A percentile compares a stretch with the other conserved stretches of the same genome.
Evolutionary conservation across 2,329 filamentous ascomycete genomes (phyloP).

Genomic region (Akanthomyces muscarius): DNA sequence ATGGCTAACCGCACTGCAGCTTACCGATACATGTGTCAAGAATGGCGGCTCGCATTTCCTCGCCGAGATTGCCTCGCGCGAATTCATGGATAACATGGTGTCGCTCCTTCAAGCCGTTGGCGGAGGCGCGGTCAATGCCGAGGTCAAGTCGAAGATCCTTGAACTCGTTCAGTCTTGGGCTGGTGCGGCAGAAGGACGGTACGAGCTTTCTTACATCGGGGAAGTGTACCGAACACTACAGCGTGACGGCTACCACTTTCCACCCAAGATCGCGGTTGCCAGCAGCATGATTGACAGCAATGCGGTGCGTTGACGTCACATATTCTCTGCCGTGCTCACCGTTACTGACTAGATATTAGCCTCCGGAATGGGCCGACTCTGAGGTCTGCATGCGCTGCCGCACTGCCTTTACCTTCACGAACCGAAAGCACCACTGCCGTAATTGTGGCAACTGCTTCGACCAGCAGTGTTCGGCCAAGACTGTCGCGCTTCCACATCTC

Average conservation of each 20-base stretch:
- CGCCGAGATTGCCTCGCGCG: conserved; percentile 87
- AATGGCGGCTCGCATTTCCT: conserved; percentile 96
- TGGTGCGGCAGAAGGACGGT: conserved; percentile 77
- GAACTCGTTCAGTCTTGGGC: conserved; percentile 95
- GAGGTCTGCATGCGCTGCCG: conserved; percentile 98
- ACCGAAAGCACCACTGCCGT: conserved; percentile 95
- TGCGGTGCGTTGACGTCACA: conserved; percentile 51
- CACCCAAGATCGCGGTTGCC: conserved; percentile 79
- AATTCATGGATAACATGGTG: conserved; percentile 96
- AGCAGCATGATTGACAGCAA: conserved; percentile 98
- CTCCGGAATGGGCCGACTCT: conserved; percentile 95
- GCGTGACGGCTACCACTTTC: conserved; percentile 82
- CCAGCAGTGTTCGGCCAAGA: conserved; percentile 88
- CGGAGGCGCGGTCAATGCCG: conserved; percentile 68
- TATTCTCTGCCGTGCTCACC: neutral
- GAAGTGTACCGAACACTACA: conserved; percentile 83
- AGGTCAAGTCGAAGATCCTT: conserved; percentile 85
- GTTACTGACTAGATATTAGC: conserved; percentile 46
- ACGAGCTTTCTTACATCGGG: conserved; percentile 78
- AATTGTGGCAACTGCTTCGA: conserved; percentile 99
- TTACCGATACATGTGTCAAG: conserved; percentile 97
- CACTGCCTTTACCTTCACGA: conserved; percentile 93
- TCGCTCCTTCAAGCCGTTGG: conserved; percentile 83
- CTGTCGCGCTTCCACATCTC: conserved; percentile 81
- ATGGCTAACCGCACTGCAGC: conserved; percentile 44